Percentiles rank a stretch among this genome's conserved stretches.
phyloP scores from a whole-genome alignment of 2,329 filamentous ascomycete genomes.

The Pezicula neosporulosa region DNA sequence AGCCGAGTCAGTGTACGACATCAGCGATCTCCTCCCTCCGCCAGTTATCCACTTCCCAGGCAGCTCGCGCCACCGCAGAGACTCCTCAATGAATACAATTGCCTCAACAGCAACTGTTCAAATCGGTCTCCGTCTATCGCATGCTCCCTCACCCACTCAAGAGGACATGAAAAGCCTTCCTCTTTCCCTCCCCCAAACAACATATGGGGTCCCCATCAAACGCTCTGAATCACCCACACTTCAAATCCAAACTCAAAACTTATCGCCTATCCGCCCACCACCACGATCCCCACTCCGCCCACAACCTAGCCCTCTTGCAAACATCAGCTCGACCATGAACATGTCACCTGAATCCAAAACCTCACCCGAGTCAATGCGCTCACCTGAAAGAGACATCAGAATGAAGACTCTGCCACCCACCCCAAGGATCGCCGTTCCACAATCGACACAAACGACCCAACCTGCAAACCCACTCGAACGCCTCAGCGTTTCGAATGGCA shows the following conservation, averaged over 20 bases:
- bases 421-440: conserved; percentile 8
- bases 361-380: conserved; percentile 5
- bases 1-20: conserved; percentile 26
- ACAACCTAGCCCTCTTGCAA: conserved; percentile 5
- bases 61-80: conserved; percentile 36
- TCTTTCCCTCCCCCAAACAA: conserved; percentile 27
- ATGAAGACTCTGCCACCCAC: conserved; percentile 18
- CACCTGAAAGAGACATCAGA: conserved; percentile 2
- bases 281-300: conserved; percentile 5
- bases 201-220: conserved; percentile 31
- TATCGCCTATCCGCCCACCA: background rate
- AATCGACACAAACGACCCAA: conserved; percentile 8
- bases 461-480: no score
- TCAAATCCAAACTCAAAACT: conserved; percentile 5
- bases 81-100: conserved; percentile 48
- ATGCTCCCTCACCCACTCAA: conserved; percentile 29
- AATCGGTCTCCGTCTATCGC: conserved; percentile 66
- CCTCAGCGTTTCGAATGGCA: no score
- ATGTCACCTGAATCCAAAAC: conserved; percentile 2
- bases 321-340: background rate
- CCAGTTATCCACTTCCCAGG: conserved; percentile 14
- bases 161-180: conserved; percentile 11
- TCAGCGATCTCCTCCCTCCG: conserved; percentile 22
- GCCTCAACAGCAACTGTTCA: conserved; percentile 67
- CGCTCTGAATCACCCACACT: conserved; percentile 21